phyloP scores from a whole-genome alignment of 257 asterid genomes.

The Nicotiana paniculata region DNA sequence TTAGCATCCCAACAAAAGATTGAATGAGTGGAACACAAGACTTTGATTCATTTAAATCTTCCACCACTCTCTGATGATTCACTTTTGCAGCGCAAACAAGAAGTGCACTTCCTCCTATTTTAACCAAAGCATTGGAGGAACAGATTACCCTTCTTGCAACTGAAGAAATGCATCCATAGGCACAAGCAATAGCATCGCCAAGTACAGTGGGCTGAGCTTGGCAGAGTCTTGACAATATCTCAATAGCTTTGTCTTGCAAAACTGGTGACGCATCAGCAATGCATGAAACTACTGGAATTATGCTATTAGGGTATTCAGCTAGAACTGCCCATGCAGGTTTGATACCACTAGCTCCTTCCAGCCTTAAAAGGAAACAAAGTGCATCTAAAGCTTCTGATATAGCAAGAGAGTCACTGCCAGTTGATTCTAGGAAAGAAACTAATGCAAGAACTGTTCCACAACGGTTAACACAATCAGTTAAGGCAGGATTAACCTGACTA shows the following conservation, averaged over 20 bases:
- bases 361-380: conserved; percentile 73
- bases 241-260: conserved; percentile 87
- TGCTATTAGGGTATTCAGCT: conserved; percentile 74
- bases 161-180: conserved; percentile 68
- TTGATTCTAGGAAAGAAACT: conserved; percentile 75
- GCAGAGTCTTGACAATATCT: conserved; percentile 70
- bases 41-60: conserved; percentile 61
- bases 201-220: conserved; percentile 65
- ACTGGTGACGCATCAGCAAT: conserved; percentile 67
- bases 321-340: conserved; percentile 90
- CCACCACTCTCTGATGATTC: conserved; percentile 69
- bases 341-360: conserved; percentile 46
- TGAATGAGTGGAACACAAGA: conserved; percentile 57
- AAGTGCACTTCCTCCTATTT: conserved; percentile 94
- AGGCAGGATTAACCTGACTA: conserved; percentile 56
- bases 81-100: conserved; percentile 81
- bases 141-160: conserved; percentile 65
- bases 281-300: conserved; percentile 71
- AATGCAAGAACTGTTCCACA: conserved; percentile 89
- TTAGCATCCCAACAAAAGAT: conserved; percentile 78
- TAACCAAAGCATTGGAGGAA: conserved; percentile 52
- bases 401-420: conserved; percentile 58
- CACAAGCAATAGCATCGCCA: conserved; percentile 59
- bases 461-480: conserved; percentile 69
- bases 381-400: conserved; percentile 82